Percentiles rank a stretch among this genome's conserved stretches.
These are phyloP conservation scores for Auriscalpium orientale DNA, from an alignment of 768 basidiomycete species.

Conservation along the genomic window DNA sequence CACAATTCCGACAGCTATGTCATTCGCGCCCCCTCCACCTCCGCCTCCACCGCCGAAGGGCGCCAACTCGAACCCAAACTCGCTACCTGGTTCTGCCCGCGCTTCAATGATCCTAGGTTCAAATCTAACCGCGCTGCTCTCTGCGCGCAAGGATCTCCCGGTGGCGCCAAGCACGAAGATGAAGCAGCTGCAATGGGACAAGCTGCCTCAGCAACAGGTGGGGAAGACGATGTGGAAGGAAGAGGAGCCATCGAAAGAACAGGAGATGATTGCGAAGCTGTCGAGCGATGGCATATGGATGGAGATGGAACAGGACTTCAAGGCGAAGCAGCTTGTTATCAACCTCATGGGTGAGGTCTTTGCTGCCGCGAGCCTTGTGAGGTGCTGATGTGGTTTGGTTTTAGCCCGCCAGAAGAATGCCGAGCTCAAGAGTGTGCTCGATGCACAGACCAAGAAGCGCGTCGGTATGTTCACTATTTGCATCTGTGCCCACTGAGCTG, in stretches of 20 bases:
- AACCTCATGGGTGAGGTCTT: constrained; percentile 65
- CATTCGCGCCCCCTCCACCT: constrained; percentile 25
- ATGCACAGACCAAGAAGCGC: constrained; percentile 85
- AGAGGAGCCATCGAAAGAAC: constrained; percentile 60
- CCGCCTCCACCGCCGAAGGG: constrained; percentile 32
- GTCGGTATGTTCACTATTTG: constrained; percentile 56
- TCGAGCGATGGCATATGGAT: constrained; percentile 84
- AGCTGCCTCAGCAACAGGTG: constrained; percentile 84
- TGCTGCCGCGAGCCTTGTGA: not conserved
- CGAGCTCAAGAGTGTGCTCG: constrained; percentile 86
- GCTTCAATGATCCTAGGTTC: constrained; percentile 53
- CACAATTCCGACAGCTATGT: constrained; percentile 19
- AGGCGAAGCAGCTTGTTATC: constrained; percentile 89
- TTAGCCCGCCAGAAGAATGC: constrained; percentile 77
- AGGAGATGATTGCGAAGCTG: constrained; percentile 76
- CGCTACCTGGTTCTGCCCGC: constrained; percentile 42
- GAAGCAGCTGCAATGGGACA: constrained; percentile 99
- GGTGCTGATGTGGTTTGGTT: not conserved
- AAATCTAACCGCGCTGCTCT: constrained; percentile 47
- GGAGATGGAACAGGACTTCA: constrained; percentile 98
- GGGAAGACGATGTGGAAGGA: constrained; percentile 80
- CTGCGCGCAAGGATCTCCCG: constrained; percentile 76
- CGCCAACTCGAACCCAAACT: constrained; percentile 27
- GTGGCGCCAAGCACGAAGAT: constrained; percentile 85
- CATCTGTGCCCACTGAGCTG: not conserved